These are phyloP conservation scores for Castanospermum australe DNA, from an alignment of 306 rosid genomes.

Conservation along the genomic window DNA sequence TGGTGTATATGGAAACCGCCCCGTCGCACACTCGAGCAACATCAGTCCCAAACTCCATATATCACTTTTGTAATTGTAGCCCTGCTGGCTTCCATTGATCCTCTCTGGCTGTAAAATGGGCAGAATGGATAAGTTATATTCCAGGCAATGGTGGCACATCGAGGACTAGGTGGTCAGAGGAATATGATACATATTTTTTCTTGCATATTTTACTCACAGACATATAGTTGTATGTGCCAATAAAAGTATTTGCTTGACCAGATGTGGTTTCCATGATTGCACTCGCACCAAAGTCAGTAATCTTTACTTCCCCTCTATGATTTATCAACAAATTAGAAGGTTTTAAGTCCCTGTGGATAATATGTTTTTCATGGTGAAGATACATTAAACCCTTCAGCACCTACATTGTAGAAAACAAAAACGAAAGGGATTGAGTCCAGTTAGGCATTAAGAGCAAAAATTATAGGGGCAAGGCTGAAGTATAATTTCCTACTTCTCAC, in stretches of 20 bases:
- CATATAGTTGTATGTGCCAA: slow-evolving; percentile 92
- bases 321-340: slow-evolving; percentile 88
- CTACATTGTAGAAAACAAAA: slow-evolving; percentile 41
- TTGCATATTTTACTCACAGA: slow-evolving; percentile 67
- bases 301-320: slow-evolving; percentile 93
- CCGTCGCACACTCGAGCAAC: slow-evolving; percentile 86
- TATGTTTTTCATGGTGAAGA: slow-evolving; percentile 89
- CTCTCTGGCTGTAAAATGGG: slow-evolving; percentile 84
- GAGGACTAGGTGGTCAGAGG: not conserved
- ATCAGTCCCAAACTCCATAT: slow-evolving; percentile 94
- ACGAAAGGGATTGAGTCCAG: not conserved
- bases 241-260: slow-evolving; percentile 83
- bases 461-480: not conserved
- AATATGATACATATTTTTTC: not conserved
- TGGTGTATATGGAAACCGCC: slow-evolving; percentile 85
- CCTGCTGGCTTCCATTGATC: slow-evolving; percentile 47
- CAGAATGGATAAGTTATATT: slow-evolving; percentile 6
- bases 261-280: slow-evolving; percentile 76
- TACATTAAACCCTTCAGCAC: slow-evolving; percentile 80
- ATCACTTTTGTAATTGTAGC: slow-evolving; percentile 82
- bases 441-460: not conserved
- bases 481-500: slow-evolving; percentile 33
- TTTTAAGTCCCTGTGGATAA: slow-evolving; percentile 92
- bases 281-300: slow-evolving; percentile 97
- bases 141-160: not conserved